Conservation (phyloP, 768 basidiomycete species). For the Agrocybe praecox region DNA sequence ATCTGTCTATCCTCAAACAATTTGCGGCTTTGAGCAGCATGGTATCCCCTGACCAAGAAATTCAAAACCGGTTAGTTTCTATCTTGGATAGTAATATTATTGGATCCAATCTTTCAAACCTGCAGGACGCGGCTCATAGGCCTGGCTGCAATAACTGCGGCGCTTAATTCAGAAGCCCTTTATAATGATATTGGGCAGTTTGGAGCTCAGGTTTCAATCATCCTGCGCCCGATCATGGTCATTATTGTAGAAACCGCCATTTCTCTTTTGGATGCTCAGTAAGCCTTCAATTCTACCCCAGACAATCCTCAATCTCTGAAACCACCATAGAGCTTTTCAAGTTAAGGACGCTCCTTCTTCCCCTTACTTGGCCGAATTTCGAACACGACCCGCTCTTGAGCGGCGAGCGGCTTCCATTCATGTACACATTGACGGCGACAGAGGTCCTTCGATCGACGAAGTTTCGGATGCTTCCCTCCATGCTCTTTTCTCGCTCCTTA, state of each 20-base stretch:
- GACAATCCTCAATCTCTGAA: conserved; percentile 9
- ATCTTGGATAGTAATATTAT: background rate
- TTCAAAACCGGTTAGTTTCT: conserved; percentile 64
- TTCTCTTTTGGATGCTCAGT: conserved; percentile 70
- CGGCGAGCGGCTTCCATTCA: conserved; percentile 90
- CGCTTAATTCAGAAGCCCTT: conserved; percentile 82
- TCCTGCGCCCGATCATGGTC: conserved; percentile 72
- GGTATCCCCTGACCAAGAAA: conserved; percentile 63
- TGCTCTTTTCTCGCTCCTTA: conserved; percentile 70
- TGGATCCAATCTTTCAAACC: background rate
- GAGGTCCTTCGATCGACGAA: conserved; percentile 74
- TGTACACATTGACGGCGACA: conserved; percentile 85
- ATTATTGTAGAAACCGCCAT: conserved; percentile 68
- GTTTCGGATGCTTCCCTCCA: conserved; percentile 76
- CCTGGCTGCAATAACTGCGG: conserved; percentile 79
- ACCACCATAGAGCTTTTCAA: conserved; percentile 47
- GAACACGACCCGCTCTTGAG: conserved; percentile 76
- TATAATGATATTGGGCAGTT: conserved; percentile 76
- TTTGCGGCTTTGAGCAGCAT: conserved; percentile 66
- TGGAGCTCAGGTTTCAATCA: conserved; percentile 64
- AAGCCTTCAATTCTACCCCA: conserved; percentile 24
- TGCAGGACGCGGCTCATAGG: conserved; percentile 83
- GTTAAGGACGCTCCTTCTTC: conserved; percentile 75
- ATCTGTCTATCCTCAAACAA: conserved; percentile 63
- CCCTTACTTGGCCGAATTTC: conserved; percentile 83